Conservation (phyloP, 2,329 filamentous ascomycete genomes). For the Ceratocystis cubensis region DNA sequence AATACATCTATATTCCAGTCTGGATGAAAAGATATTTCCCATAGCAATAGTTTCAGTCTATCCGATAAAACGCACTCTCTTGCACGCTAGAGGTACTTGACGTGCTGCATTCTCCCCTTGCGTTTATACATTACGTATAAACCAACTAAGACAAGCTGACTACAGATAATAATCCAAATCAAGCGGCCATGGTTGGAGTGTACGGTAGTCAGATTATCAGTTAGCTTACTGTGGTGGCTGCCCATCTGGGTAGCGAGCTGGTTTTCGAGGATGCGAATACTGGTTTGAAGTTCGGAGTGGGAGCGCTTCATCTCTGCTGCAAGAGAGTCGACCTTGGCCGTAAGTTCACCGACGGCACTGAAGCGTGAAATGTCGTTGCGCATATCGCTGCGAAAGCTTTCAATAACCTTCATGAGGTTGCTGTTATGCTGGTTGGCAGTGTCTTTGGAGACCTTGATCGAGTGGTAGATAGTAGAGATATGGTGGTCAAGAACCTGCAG, state of each 20-base stretch:
- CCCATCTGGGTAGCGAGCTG: constrained; percentile 40
- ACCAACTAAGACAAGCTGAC: constrained; percentile 57
- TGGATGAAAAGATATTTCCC: background rate
- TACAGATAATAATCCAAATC: constrained; percentile 59
- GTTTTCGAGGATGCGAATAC: constrained; percentile 39
- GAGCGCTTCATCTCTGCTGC: constrained; percentile 48
- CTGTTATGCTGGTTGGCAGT: constrained; percentile 44
- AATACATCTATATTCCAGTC: background rate
- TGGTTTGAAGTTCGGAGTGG: constrained; percentile 41
- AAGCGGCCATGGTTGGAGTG: constrained; percentile 40
- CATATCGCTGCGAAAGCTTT: constrained; percentile 36
- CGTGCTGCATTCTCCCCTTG: constrained; percentile 61
- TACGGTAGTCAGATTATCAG: constrained; percentile 37
- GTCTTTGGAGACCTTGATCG: constrained; percentile 39
- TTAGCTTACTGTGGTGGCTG: constrained; percentile 38
- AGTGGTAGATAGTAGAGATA: constrained; percentile 48
- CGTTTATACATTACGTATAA: constrained; percentile 71
- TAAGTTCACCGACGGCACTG: constrained; percentile 34
- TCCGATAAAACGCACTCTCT: background rate
- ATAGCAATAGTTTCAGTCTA: background rate
- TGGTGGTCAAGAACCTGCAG: constrained; percentile 63
- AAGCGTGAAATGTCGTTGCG: constrained; percentile 34
- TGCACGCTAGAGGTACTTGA: constrained; percentile 65
- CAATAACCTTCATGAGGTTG: constrained; percentile 33
- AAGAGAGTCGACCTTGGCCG: constrained; percentile 38